Conservation (phyloP, 768 basidiomycete species). For the Lactarius deliciosus region DNA sequence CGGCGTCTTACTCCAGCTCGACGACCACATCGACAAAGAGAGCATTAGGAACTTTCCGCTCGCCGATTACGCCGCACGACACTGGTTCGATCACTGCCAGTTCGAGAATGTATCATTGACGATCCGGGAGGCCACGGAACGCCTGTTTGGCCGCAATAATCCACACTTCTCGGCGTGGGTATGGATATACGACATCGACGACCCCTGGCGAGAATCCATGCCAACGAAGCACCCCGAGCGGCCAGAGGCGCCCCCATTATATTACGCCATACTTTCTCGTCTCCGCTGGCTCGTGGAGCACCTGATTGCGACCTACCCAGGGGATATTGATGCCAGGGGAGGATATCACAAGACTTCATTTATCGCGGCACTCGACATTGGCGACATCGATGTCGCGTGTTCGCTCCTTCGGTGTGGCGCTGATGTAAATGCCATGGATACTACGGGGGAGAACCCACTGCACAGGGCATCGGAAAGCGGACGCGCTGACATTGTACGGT, state of each 20-base stretch:
- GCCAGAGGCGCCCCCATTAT: constrained; percentile 1
- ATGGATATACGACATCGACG: constrained; percentile 10
- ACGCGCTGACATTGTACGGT: background rate
- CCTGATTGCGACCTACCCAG: background rate
- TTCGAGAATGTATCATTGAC: background rate
- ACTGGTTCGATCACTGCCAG: background rate
- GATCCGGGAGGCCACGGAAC: background rate
- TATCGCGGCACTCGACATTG: background rate
- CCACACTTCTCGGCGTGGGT: background rate
- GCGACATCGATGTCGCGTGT: background rate
- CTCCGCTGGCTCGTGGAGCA: background rate
- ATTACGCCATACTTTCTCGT: background rate
- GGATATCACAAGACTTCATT: background rate
- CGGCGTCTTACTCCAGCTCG: background rate
- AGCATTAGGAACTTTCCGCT: constrained; percentile 1
- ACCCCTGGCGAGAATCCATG: background rate
- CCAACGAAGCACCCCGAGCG: background rate
- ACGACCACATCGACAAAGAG: background rate
- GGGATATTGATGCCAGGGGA: background rate
- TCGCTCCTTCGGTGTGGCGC: background rate
- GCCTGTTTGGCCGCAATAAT: background rate
- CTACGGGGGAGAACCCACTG: background rate
- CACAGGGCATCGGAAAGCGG: background rate
- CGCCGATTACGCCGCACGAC: background rate
- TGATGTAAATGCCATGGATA: background rate